phyloP scores from a whole-genome alignment of 192 early-diverging fungal genomes.

The Fimicolochytrium jonesii region DNA sequence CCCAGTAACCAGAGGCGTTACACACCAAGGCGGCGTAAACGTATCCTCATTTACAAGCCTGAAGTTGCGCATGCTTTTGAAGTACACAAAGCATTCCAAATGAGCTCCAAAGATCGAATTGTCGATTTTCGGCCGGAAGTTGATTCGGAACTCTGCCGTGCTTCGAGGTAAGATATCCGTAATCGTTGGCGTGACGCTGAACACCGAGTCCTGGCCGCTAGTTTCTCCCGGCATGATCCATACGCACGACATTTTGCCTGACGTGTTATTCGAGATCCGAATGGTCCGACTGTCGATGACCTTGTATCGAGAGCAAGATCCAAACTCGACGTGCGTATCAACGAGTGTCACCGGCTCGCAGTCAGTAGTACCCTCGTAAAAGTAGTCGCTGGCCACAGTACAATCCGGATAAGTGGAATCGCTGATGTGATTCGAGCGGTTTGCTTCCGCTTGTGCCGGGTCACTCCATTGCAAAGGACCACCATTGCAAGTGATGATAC shows the following conservation, averaged over 20 bases:
- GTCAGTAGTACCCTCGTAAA: conserved; percentile 43
- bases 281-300: conserved; percentile 46
- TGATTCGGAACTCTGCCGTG: conserved; percentile 43
- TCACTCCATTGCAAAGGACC: conserved; percentile 31
- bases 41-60: conserved; percentile 54
- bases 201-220: conserved; percentile 36
- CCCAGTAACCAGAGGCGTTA: conserved; percentile 50
- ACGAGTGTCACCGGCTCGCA: conserved; percentile 36
- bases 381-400: conserved; percentile 41
- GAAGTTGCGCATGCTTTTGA: conserved; percentile 59
- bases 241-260: conserved; percentile 54
- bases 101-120: conserved; percentile 52
- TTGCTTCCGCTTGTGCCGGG: conserved; percentile 4
- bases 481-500: conserved; percentile 28
- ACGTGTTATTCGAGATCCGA: conserved; percentile 48
- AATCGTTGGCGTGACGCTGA: conserved; percentile 39
- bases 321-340: conserved; percentile 53
- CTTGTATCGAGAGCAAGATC: conserved; percentile 47
- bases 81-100: conserved; percentile 56
- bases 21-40: conserved; percentile 58
- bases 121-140: conserved; percentile 47
- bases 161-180: conserved; percentile 43
- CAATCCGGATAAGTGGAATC: conserved; percentile 45
- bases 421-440: not conserved
- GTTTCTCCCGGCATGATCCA: conserved; percentile 46